Evolutionary conservation across 345 rosid genomes (phyloP).

Genomic region (Pugionium cornutum): DNA sequence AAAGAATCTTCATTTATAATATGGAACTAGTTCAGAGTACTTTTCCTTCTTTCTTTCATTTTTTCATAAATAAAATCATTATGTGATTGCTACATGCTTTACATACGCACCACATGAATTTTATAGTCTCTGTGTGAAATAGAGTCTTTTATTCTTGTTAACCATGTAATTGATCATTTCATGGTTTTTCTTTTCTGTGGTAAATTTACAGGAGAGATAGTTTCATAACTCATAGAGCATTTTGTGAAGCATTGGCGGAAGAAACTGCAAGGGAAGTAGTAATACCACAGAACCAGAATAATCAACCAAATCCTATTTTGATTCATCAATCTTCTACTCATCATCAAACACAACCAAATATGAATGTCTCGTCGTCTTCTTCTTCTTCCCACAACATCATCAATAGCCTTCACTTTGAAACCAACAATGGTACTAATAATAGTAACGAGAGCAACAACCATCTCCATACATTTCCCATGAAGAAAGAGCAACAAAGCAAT

Average conservation of each 20-base stretch:
- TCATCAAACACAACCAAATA: slow-evolving; percentile 32
- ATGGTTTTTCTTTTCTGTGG: slow-evolving; percentile 29
- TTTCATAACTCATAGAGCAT: slow-evolving; percentile 91
- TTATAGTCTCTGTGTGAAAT: slow-evolving; percentile 13
- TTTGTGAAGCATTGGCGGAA: slow-evolving; percentile 89
- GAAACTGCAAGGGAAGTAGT: slow-evolving; percentile 68
- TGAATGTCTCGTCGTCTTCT: slow-evolving; percentile 33
- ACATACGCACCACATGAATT: slow-evolving; percentile 36
- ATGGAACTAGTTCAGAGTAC: slow-evolving; percentile 38
- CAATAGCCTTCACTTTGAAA: slow-evolving; percentile 48
- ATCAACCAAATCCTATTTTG: slow-evolving; percentile 32
- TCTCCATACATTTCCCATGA: slow-evolving; percentile 46
- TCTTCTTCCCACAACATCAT: slow-evolving; percentile 28
- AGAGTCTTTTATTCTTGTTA: slow-evolving; percentile 5
- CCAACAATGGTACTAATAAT: slow-evolving; percentile 29
- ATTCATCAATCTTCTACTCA: slow-evolving; percentile 26
- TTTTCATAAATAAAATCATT: neutral
- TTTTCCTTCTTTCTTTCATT: slow-evolving; percentile 8
- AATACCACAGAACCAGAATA: slow-evolving; percentile 31
- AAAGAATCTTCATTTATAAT: slow-evolving; percentile 46
- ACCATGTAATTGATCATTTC: slow-evolving; percentile 13
- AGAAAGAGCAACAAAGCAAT: slow-evolving; percentile 49
- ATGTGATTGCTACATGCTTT: slow-evolving; percentile 34
- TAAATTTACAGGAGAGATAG: slow-evolving; percentile 77
- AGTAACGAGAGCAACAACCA: slow-evolving; percentile 28